Conservation (phyloP, 306 rosid genomes). For the barrel medic (Medicago truncatula) region MtrunA17r5.0-ANR NC_053048.1:32508001-32508500, state of each 20-base stretch:
- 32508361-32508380: neutral
- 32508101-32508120: too few species aligned
- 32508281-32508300: neutral
- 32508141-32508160: neutral
- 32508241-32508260: neutral
- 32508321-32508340: neutral
- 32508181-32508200: neutral
- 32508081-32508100: neutral
- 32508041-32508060: too few species aligned
- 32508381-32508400: neutral
- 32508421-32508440: neutral
- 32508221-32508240: neutral
- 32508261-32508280: neutral
- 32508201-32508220: neutral
- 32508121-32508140: neutral
- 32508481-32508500: neutral
- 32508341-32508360: neutral
- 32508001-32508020: too few species aligned
- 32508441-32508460: neutral
- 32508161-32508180: neutral
- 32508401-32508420: neutral
- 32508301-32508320: neutral
- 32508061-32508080: too few species aligned
- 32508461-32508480: neutral
- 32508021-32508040: too few species aligned